Base-by-base conservation (phyloP, 208 protist species). In the Trypanosoma lewisi region DNA sequence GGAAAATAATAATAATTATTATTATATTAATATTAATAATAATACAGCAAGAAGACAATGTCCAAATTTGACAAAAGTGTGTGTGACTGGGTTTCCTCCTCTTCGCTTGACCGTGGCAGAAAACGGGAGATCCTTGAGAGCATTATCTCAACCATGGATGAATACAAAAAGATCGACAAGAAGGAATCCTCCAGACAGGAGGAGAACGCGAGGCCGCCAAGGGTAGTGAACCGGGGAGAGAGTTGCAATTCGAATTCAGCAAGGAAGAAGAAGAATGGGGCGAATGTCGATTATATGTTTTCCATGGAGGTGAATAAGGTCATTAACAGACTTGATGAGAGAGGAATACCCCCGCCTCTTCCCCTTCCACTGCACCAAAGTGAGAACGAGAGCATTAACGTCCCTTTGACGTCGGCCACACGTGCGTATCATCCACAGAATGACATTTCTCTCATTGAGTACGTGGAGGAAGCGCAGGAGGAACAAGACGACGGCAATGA, bases 11-110 rank as follows among this genome's bases (percentile, higher is more conserved):
- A n/a, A n/a, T n/a, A n/a, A n/a, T n/a, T n/a, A n/a, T n/a, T n/a
- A n/a, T n/a, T n/a, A 45, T 31, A 30, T 42, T 5, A 58, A 58
- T 31, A 42, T 30, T 44, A 45, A 9, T 30, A 58, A 3, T 4
- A n/a, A 45, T 58, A 5, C 34, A 36, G 14, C 34, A 42, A 41
- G 8, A 9, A 16, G 39, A 4, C 64, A 31, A 89, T 93, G 86
- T 93, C 86, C n/a, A 28, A 59, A 12, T 89, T 93, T 63, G 86
- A 89, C 69, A 88, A 89, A 53, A 51, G 74, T 27, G 80, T 87
- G 1, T 73, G 70, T 5, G 31, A 83, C 47, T 82, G 84, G 80
- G 34, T 90, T 41, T 74, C 58, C 49, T 55, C 54, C 25, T 57
- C 78, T 17, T 41, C 8, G 2, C 42, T 86, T 23, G 30, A 77